Percentiles rank a stretch among this genome's conserved stretches.
These are phyloP conservation scores for Pleurotus salmoneostramineus DNA, from an alignment of 768 basidiomycete genomes.

Conservation along the genomic window DNA sequence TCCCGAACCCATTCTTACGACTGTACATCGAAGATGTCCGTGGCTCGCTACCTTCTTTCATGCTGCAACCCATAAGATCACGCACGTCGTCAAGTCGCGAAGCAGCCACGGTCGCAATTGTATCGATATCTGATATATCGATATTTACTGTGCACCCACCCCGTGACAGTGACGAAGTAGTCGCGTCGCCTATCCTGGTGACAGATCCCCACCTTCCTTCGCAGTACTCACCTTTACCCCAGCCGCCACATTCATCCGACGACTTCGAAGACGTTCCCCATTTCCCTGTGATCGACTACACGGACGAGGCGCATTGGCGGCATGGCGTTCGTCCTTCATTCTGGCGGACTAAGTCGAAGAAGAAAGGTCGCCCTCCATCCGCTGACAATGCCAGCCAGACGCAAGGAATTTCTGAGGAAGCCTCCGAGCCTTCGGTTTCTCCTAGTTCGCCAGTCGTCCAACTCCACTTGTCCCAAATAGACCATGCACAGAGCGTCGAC, in stretches of 20 bases:
- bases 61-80: background rate
- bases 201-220: constrained; percentile 63
- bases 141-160: constrained; percentile 43
- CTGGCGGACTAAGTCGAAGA: constrained; percentile 52
- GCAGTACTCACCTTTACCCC: constrained; percentile 53
- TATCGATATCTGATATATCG: constrained; percentile 50
- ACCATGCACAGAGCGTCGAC: constrained; percentile 22
- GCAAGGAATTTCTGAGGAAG: background rate
- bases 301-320: constrained; percentile 30
- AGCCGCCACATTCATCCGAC: constrained; percentile 14
- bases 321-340: constrained; percentile 51
- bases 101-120: constrained; percentile 13
- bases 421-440: background rate
- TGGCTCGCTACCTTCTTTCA: constrained; percentile 18
- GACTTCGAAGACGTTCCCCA: constrained; percentile 33
- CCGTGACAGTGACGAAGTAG: constrained; percentile 13
- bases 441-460: background rate
- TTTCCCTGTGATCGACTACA: constrained; percentile 66
- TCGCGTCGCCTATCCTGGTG: constrained; percentile 65
- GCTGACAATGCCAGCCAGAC: background rate
- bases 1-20: constrained; percentile 50
- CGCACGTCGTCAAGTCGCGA: background rate
- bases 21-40: constrained; percentile 41
- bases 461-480: background rate
- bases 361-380: constrained; percentile 12